A percentile compares a stretch with the other conserved stretches of the same genome.
These are phyloP conservation scores for Tricholoma matsutake DNA, from an alignment of 768 basidiomycete genomes.

Conservation along the genomic window DNA sequence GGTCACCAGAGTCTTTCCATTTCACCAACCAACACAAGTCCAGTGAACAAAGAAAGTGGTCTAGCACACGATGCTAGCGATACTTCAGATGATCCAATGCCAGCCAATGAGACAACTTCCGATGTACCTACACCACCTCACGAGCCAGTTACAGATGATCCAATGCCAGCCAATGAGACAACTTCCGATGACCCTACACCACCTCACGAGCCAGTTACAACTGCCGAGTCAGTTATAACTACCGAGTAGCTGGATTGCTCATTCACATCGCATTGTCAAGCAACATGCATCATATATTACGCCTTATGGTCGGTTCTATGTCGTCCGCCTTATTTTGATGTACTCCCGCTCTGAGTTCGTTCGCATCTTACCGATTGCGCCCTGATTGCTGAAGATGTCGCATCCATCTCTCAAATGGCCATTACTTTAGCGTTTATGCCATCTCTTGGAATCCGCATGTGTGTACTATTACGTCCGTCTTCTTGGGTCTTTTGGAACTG, in stretches of 20 bases:
- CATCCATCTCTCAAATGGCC: conserved; percentile 17
- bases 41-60: conserved; percentile 61
- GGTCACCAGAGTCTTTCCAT: conserved; percentile 61
- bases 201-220: neutral
- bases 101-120: neutral
- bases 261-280: conserved; percentile 1
- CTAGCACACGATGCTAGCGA: conserved; percentile 40
- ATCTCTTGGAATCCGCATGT: conserved; percentile 37
- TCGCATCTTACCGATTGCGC: conserved; percentile 21
- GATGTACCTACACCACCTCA: no score
- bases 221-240: conserved; percentile 1
- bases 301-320: conserved; percentile 9
- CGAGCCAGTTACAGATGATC: no score
- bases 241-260: conserved; percentile 11
- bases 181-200: conserved; percentile 1
- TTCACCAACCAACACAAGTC: conserved; percentile 72
- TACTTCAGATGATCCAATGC: conserved; percentile 23
- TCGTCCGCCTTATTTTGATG: conserved; percentile 13
- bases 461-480: conserved; percentile 27
- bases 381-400: conserved; percentile 19
- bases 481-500: conserved; percentile 15
- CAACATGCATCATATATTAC: conserved; percentile 16
- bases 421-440: conserved; percentile 30
- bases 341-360: conserved; percentile 9
- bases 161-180: conserved; percentile 1